Conservation (phyloP, 208 protist genomes). For the Wallacemonas sp. region DNA sequence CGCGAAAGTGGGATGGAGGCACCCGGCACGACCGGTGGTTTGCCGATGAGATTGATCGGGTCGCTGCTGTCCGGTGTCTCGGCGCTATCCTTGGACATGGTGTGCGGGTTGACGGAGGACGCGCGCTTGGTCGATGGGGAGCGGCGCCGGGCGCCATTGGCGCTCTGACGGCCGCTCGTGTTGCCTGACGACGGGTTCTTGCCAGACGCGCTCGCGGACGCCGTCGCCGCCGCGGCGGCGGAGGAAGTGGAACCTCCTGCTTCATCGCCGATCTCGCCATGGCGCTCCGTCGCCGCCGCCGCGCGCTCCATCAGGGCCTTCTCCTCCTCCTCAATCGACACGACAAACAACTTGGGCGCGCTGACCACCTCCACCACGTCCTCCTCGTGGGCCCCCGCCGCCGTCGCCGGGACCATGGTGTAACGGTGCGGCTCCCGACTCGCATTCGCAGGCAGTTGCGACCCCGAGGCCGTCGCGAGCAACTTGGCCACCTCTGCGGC, state of each 20-base stretch:
- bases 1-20: slow-evolving; percentile 3
- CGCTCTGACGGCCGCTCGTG: neutral
- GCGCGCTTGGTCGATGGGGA: slow-evolving; percentile 7
- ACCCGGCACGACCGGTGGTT: neutral
- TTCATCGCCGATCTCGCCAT: too few relatives aligned
- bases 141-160: neutral
- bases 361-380: neutral
- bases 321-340: slow-evolving; percentile 12
- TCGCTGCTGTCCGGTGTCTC: neutral
- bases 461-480: neutral
- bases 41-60: slow-evolving; percentile 4
- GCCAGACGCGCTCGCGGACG: neutral
- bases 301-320: slow-evolving; percentile 2
- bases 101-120: neutral
- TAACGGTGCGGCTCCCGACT: neutral
- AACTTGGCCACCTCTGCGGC: slow-evolving; percentile 11
- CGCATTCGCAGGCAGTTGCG: neutral
- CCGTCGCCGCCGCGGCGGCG: neutral
- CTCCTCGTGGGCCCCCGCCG: slow-evolving; percentile 9
- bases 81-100: neutral
- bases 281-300: neutral
- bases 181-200: neutral
- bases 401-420: neutral
- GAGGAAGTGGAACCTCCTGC: too few relatives aligned
- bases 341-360: slow-evolving; percentile 1